These are phyloP conservation scores for Citeromyces nyonsensis DNA, from an alignment of 805 yeast genomes.

Conservation along the genomic window DNA sequence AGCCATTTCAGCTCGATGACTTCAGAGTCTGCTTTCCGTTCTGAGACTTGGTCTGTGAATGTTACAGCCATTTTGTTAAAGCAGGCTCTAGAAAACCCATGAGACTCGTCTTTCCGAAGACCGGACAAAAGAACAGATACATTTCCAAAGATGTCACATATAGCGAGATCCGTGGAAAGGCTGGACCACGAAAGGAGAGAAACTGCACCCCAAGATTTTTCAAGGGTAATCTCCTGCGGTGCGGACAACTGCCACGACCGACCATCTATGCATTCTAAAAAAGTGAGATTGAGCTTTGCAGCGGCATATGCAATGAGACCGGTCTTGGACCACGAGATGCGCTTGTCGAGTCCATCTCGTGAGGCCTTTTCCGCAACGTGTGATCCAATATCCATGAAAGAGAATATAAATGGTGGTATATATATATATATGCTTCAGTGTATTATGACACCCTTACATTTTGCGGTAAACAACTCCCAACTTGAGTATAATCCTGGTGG, in stretches of 20 bases:
- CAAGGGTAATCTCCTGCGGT: slow-evolving; percentile 22
- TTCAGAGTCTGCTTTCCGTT: slow-evolving; percentile 7
- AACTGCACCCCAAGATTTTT: slow-evolving; percentile 12
- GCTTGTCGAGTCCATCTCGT: too few relatives aligned
- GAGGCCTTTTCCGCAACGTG: too few relatives aligned
- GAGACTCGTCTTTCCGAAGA: slow-evolving; percentile 20
- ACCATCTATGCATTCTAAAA: slow-evolving; percentile 65
- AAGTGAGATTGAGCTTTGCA: slow-evolving; percentile 36
- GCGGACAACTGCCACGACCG: slow-evolving; percentile 62
- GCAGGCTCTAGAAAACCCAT: slow-evolving; percentile 10
- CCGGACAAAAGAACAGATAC: slow-evolving; percentile 41
- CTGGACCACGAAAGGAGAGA: slow-evolving; percentile 56
- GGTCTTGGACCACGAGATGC: slow-evolving; percentile 65
- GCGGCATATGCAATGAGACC: slow-evolving; percentile 70
- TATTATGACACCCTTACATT: too few relatives aligned
- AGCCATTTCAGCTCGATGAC: slow-evolving; percentile 57
- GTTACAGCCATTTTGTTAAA: slow-evolving; percentile 24
- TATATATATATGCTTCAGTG: too few relatives aligned
- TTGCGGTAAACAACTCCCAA: too few relatives aligned
- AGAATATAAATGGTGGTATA: too few relatives aligned
- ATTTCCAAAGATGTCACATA: slow-evolving; percentile 60
- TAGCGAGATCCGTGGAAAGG: slow-evolving; percentile 68
- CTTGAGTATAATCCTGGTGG: too few relatives aligned
- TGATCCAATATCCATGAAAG: too few relatives aligned
- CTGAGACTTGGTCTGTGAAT: slow-evolving; percentile 21